phyloP scores from a whole-genome alignment of 2,329 filamentous ascomycete genomes.

The Gnomoniopsis sp. region DNA sequence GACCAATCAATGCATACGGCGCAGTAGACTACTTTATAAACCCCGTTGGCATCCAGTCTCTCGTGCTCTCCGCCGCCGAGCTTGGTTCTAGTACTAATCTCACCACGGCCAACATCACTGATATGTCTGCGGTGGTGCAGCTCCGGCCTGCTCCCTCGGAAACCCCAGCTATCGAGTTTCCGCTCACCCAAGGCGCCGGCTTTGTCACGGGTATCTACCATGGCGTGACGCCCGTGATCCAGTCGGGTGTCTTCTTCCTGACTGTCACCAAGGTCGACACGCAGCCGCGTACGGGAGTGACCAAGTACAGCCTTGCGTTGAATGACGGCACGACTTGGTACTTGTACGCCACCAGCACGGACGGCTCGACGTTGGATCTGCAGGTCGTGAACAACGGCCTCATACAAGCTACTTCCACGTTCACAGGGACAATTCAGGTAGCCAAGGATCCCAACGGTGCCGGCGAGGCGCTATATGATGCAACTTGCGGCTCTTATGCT shows the following conservation, averaged over 20 bases:
- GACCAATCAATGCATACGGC: slow-evolving; percentile 52
- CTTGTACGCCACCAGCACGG: slow-evolving; percentile 66
- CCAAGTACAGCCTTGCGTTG: slow-evolving; percentile 72
- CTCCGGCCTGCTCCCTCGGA: slow-evolving; percentile 54
- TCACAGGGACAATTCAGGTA: slow-evolving; percentile 77
- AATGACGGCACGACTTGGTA: slow-evolving; percentile 76
- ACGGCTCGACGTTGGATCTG: slow-evolving; percentile 62
- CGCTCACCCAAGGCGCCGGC: slow-evolving; percentile 84
- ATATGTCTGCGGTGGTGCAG: slow-evolving; percentile 64
- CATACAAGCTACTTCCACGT: slow-evolving; percentile 63
- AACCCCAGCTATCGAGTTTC: slow-evolving; percentile 66
- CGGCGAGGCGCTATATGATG: slow-evolving; percentile 70
- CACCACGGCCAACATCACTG: slow-evolving; percentile 51
- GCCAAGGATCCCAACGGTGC: slow-evolving; percentile 66
- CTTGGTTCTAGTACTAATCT: slow-evolving; percentile 59
- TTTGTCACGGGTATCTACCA: slow-evolving; percentile 78
- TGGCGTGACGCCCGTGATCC: slow-evolving; percentile 66
- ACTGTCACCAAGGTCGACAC: slow-evolving; percentile 56
- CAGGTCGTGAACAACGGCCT: slow-evolving; percentile 62
- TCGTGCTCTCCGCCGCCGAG: slow-evolving; percentile 76
- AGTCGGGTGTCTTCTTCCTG: slow-evolving; percentile 71
- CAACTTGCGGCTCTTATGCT: slow-evolving; percentile 72
- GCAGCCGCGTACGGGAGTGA: slow-evolving; percentile 60
- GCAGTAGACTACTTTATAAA: slow-evolving; percentile 74
- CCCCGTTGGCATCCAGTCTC: slow-evolving; percentile 75